Evolutionary conservation across 2,329 filamentous ascomycete species (phyloP).

Genomic region (Drechslerella dactyloides): DNA sequence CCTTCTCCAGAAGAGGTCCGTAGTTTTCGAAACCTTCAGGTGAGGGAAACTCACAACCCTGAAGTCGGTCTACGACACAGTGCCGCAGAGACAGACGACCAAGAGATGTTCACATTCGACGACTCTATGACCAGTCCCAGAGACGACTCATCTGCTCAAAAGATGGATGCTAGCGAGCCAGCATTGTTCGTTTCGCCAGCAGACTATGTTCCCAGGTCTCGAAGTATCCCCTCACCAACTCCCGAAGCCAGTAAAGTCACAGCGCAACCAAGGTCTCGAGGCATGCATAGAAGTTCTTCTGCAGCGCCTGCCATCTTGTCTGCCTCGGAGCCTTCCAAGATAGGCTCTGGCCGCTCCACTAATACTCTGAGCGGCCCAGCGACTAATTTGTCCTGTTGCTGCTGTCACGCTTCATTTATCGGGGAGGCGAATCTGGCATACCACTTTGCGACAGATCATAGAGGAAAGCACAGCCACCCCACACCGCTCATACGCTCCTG

Average conservation of each 20-base stretch:
- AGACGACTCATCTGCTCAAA: background rate
- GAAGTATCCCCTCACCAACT: background rate
- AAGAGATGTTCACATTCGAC: conserved; percentile 31
- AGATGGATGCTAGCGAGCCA: background rate
- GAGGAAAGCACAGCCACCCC: conserved; percentile 31
- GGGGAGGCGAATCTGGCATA: conserved; percentile 6
- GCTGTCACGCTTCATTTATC: conserved; percentile 25
- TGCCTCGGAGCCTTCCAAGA: conserved; percentile 29
- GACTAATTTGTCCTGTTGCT: conserved; percentile 31
- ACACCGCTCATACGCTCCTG: conserved; percentile 9
- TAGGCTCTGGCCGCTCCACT: background rate
- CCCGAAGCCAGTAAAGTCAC: background rate
- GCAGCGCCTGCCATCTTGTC: conserved; percentile 7
- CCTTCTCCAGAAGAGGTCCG: conserved; percentile 31
- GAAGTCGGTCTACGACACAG: conserved; percentile 1
- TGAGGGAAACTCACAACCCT: conserved; percentile 26
- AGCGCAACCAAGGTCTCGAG: background rate
- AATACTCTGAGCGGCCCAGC: conserved; percentile 6
- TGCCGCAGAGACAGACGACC: conserved; percentile 22
- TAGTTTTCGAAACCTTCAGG: conserved; percentile 20
- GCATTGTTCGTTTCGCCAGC: conserved; percentile 16
- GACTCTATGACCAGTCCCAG: background rate
- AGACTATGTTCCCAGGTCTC: conserved; percentile 2
- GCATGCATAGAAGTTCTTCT: background rate
- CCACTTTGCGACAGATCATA: conserved; percentile 29